Conservation (phyloP, 2,329 filamentous ascomycete species). For the Rhynchosporium secalis region DNA sequence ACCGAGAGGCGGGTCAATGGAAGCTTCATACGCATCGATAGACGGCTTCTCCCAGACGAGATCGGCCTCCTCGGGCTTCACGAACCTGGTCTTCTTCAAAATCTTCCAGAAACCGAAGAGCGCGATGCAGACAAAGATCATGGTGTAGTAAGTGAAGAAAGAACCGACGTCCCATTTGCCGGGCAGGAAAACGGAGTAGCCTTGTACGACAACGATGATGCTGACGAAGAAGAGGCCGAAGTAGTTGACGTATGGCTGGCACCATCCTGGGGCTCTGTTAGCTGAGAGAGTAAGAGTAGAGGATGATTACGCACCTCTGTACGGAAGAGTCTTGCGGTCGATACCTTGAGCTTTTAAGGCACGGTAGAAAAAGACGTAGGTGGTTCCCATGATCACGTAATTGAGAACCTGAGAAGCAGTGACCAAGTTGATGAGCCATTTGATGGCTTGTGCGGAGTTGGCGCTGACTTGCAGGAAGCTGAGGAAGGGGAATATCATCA, state of each 20-base stretch:
- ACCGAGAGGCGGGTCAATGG: not conserved
- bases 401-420: slow-evolving; percentile 74
- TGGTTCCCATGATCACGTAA: slow-evolving; percentile 65
- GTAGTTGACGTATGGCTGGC: slow-evolving; percentile 12
- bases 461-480: slow-evolving; percentile 67
- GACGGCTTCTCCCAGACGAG: slow-evolving; percentile 13
- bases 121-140: slow-evolving; percentile 13
- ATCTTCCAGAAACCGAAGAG: slow-evolving; percentile 18
- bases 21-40: slow-evolving; percentile 14
- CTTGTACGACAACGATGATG: slow-evolving; percentile 12
- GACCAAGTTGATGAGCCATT: slow-evolving; percentile 50
- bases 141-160: slow-evolving; percentile 15
- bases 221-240: slow-evolving; percentile 6
- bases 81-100: slow-evolving; percentile 16
- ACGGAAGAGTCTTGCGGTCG: slow-evolving; percentile 62
- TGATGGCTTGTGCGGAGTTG: slow-evolving; percentile 42
- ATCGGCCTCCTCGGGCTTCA: slow-evolving; percentile 12
- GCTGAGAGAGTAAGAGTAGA: not conserved
- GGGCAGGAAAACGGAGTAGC: slow-evolving; percentile 13
- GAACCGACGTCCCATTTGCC: slow-evolving; percentile 12
- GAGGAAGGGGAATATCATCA: slow-evolving; percentile 67
- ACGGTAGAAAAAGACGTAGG: slow-evolving; percentile 69
- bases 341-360: slow-evolving; percentile 67
- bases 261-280: slow-evolving; percentile 2
- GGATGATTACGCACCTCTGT: slow-evolving; percentile 39